phyloP scores from a whole-genome alignment of 305 asterid genomes.

The Coffea humblotiana region DNA sequence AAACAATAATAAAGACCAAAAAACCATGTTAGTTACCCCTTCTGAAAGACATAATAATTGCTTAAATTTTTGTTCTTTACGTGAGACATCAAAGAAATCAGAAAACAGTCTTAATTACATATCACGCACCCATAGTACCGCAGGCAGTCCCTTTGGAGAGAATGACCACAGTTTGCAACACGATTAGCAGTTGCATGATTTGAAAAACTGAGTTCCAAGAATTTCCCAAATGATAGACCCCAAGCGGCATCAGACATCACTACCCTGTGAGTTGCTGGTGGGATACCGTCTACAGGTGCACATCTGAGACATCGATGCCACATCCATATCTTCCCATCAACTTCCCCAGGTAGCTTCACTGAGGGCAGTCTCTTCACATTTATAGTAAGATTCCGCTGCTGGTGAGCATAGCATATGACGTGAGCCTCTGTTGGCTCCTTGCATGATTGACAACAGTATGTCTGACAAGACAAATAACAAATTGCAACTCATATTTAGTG shows the following conservation, averaged over 20 bases:
- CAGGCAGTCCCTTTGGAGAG: constrained; percentile 95
- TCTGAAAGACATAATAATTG: neutral
- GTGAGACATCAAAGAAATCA: constrained; percentile 7
- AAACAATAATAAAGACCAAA: neutral
- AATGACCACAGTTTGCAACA: constrained; percentile 93
- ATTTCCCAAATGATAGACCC: constrained; percentile 98
- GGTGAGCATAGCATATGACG: constrained; percentile 83
- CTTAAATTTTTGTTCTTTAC: neutral
- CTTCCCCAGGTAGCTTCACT: constrained; percentile 75
- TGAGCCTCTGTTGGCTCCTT: constrained; percentile 89
- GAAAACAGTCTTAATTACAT: neutral
- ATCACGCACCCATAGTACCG: constrained; percentile 79
- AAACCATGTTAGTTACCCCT: neutral
- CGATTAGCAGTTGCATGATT: constrained; percentile 92
- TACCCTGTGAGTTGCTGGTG: constrained; percentile 84
- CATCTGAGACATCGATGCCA: constrained; percentile 98
- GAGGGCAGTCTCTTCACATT: constrained; percentile 64
- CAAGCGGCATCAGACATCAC: constrained; percentile 96
- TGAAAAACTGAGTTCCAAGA: constrained; percentile 95
- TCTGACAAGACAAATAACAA: constrained; percentile 44
- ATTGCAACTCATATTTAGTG: constrained; percentile 7
- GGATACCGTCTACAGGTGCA: constrained; percentile 59
- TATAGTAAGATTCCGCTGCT: constrained; percentile 82
- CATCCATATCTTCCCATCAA: constrained; percentile 98
- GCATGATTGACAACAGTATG: constrained; percentile 70